phyloP scores from a whole-genome alignment of 176 grass and related monocot species.

The Aegilops bicornis region DNA sequence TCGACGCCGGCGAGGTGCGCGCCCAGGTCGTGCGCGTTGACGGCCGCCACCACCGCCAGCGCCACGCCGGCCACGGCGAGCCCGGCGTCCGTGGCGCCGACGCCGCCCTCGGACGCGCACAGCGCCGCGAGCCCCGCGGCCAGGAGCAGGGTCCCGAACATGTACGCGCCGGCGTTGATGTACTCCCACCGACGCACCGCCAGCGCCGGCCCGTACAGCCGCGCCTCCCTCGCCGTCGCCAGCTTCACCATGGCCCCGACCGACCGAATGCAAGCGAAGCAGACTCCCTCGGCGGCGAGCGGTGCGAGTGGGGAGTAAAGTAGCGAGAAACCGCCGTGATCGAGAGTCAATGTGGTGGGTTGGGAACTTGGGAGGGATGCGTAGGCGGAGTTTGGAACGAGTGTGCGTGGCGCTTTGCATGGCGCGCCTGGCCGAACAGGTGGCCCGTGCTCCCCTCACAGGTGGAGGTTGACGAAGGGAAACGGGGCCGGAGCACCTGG shows the following conservation, averaged over 20 bases:
- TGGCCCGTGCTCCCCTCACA: not conserved
- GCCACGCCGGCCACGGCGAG: slow-evolving; percentile 40
- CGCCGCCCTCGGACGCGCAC: not conserved
- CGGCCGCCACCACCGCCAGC: slow-evolving; percentile 36
- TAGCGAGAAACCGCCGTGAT: not conserved
- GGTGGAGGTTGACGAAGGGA: not conserved
- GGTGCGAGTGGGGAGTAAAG: not conserved
- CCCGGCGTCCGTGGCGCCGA: not conserved
- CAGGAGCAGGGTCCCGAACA: slow-evolving; percentile 57
- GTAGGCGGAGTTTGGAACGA: not conserved
- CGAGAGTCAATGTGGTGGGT: slow-evolving; percentile 19
- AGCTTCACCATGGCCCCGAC: slow-evolving; percentile 71
- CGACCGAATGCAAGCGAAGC: not conserved
- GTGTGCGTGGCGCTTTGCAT: slow-evolving; percentile 67
- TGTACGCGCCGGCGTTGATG: slow-evolving; percentile 69
- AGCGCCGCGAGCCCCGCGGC: slow-evolving; percentile 34
- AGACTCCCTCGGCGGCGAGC: not conserved
- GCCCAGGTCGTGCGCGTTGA: slow-evolving; percentile 73
- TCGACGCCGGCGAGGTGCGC: slow-evolving; percentile 73
- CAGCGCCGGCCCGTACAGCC: slow-evolving; percentile 56
- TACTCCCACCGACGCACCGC: slow-evolving; percentile 67
- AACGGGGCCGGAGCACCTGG: not conserved
- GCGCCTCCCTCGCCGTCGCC: slow-evolving; percentile 69
- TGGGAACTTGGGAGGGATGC: not conserved
- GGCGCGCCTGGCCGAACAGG: not conserved